phyloP scores from a whole-genome alignment of 352 stramenopile species.

The Phytopythium helicoides region DNA sequence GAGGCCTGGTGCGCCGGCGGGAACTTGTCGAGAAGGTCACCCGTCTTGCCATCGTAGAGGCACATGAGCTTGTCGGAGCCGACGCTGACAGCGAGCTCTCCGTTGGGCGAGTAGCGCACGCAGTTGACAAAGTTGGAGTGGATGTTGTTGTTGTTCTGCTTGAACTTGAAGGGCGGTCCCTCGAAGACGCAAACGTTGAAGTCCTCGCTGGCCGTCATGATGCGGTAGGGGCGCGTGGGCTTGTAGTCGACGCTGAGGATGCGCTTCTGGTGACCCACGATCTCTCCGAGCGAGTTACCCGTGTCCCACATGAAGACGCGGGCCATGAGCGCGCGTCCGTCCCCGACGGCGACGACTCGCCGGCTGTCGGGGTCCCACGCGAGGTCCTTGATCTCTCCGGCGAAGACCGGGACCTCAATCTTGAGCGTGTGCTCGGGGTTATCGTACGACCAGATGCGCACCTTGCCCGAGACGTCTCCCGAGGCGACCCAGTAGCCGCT shows the following conservation, averaged over 20 bases:
- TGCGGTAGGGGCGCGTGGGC: constrained; percentile 91
- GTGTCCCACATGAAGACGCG: constrained; percentile 97
- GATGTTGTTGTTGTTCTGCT: constrained; percentile 90
- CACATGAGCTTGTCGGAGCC: constrained; percentile 94
- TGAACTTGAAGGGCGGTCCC: constrained; percentile 96
- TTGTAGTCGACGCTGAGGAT: constrained; percentile 93
- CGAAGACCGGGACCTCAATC: constrained; percentile 89
- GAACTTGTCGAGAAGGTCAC: constrained; percentile 83
- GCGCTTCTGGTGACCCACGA: constrained; percentile 93
- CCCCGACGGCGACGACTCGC: constrained; percentile 88
- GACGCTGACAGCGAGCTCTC: constrained; percentile 89
- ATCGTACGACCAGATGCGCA: constrained; percentile 97
- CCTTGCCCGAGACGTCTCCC: constrained; percentile 87
- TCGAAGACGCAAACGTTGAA: constrained; percentile 94
- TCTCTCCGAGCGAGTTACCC: constrained; percentile 93
- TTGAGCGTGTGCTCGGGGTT: constrained; percentile 97
- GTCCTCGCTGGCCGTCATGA: constrained; percentile 96
- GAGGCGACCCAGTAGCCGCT: constrained; percentile 94
- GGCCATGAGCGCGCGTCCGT: constrained; percentile 75
- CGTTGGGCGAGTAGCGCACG: constrained; percentile 92
- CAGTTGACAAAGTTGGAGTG: constrained; percentile 97
- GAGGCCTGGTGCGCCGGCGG: constrained; percentile 84
- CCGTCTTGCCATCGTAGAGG: constrained; percentile 93
- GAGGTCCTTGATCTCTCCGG: constrained; percentile 93
- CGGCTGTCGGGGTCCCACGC: constrained; percentile 96